Evolutionary conservation across 345 rosid species (phyloP), one percentile per base, ranked within the genome.

Genomic region (Gossypium longicalyx): DNA sequence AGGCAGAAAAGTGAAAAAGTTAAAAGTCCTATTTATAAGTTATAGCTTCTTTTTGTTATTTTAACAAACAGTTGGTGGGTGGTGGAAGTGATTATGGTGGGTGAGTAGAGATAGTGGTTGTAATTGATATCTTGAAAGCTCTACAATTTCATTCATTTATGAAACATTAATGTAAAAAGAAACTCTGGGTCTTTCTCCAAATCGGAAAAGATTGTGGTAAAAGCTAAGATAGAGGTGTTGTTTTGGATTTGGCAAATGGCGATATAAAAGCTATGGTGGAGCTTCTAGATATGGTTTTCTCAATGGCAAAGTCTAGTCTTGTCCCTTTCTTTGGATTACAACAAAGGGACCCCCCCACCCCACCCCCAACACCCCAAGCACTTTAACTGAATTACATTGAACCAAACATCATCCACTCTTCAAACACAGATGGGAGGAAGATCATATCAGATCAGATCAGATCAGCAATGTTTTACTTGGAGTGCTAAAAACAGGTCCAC

Each of bases 331-430:
- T 77, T 49, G 78, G 76, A 27, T 17, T 64, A 63, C 69, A 73
- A 59, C 61, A 73, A 61, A 68, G 71, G 72, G 80, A 59, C 56
- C 65, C 68, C 73, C n/a, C 17, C 41, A 4, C 41, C 17, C 29
- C 29, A 19, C 41, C 41, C 41, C 41, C 41, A 34, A 34, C 7
- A 34, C 17, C 1, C 44, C 43, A 19, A 51, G 74, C 82, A 82
- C 85, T 82, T 69, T 60, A 43, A 61, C 63, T 76, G 82, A 79
- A 69, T 70, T 59, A 69, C 48, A 76, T 78, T 70, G 60, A 73
- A 73, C 56, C 72, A 6, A 15, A 56, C 17, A 9, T 9, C 38
- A 2, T 27, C 70, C 17, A 53, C 70, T 48, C 62, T 58, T 58
- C 29, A 22, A 2, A 12, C 34, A 58, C 1, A 22, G 34, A 58